phyloP scores from a whole-genome alignment of 768 basidiomycete genomes.

The Mrakia blollopis region DNA sequence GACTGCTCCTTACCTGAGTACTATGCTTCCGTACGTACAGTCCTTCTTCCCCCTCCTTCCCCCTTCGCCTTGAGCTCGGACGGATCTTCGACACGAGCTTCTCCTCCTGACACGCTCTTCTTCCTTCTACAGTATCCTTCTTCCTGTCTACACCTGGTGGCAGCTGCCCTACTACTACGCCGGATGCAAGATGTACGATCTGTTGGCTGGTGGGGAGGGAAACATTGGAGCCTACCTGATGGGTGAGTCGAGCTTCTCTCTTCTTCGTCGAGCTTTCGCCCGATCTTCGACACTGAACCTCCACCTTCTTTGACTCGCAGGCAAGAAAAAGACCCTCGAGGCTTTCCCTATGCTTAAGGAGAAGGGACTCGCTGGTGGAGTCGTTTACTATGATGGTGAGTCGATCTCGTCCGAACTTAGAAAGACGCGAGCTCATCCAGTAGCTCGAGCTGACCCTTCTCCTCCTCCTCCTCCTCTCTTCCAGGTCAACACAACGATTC shows the following conservation, averaged over 20 bases:
- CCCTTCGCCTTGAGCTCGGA: not conserved
- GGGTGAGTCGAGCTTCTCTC: constrained; percentile 41
- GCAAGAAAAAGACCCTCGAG: constrained; percentile 84
- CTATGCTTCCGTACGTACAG: constrained; percentile 71
- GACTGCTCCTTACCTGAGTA: constrained; percentile 86
- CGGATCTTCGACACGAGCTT: not conserved
- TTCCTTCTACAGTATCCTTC: constrained; percentile 61
- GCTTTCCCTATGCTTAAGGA: constrained; percentile 94
- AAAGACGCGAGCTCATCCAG: not conserved
- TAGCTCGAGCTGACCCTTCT: not conserved
- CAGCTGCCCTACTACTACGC: constrained; percentile 94
- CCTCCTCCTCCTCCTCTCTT: not conserved
- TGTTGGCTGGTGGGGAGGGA: constrained; percentile 84
- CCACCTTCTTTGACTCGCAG: constrained; percentile 37
- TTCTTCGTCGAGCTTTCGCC: no score
- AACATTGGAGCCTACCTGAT: constrained; percentile 68
- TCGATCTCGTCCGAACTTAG: not conserved
- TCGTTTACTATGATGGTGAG: constrained; percentile 95
- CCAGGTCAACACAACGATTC: constrained; percentile 96
- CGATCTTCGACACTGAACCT: not conserved
- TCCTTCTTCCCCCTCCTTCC: not conserved
- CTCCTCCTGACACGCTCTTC: not conserved
- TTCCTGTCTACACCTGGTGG: constrained; percentile 97
- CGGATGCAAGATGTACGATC: constrained; percentile 93
- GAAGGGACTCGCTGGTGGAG: constrained; percentile 83